A percentile compares a stretch with the other conserved stretches of the same genome.
These are phyloP conservation scores for Fusarium oligoseptatum DNA, from an alignment of 2,329 filamentous ascomycete genomes.

Conservation along the genomic window DNA sequence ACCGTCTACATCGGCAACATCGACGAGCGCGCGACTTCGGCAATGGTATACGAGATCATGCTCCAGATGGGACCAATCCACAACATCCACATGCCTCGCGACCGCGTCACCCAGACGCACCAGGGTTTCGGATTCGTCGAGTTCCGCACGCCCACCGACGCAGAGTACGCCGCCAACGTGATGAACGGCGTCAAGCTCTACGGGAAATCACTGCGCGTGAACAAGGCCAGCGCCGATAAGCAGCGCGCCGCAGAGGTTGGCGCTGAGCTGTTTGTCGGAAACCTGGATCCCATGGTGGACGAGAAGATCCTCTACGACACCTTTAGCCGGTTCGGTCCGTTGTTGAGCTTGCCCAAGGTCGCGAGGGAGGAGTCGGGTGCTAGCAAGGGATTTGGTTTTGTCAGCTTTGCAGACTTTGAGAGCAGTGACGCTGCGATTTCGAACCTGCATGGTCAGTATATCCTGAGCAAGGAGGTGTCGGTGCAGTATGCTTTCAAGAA, in stretches of 20 bases:
- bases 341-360: conserved; percentile 89
- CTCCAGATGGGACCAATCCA: conserved; percentile 96
- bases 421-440: conserved; percentile 90
- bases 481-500: conserved; percentile 99
- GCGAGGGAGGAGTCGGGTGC: conserved; percentile 89
- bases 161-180: conserved; percentile 95
- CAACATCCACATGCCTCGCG: conserved; percentile 98
- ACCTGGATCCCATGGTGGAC: conserved; percentile 93
- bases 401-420: conserved; percentile 93
- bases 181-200: conserved; percentile 96
- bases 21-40: conserved; percentile 93
- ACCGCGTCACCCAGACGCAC: conserved; percentile 95
- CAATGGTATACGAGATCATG: conserved; percentile 97
- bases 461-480: conserved; percentile 96
- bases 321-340: conserved; percentile 90
- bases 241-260: conserved; percentile 94
- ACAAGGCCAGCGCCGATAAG: conserved; percentile 93
- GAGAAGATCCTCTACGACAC: conserved; percentile 96
- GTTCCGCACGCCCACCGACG: conserved; percentile 94
- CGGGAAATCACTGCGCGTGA: conserved; percentile 95
- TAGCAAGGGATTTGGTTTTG: conserved; percentile 96
- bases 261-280: conserved; percentile 96
- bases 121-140: conserved; percentile 99
- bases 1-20: conserved; percentile 99
- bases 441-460: conserved; percentile 95